phyloP scores from a whole-genome alignment of 2,329 filamentous ascomycete species.

The Aureobasidium sp. region DNA sequence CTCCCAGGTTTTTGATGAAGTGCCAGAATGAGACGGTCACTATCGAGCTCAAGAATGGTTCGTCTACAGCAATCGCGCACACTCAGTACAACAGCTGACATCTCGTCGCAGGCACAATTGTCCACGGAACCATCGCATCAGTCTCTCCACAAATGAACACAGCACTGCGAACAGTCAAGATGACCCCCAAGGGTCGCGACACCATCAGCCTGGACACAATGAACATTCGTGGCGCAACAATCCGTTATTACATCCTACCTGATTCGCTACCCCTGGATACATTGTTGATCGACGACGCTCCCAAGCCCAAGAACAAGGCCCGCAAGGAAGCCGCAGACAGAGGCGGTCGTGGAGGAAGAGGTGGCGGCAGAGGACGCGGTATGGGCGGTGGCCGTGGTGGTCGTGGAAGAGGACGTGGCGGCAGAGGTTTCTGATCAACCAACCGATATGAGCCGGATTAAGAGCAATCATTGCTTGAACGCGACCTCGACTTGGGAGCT shows the following conservation, averaged over 20 bases:
- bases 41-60: constrained; percentile 97
- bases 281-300: constrained; percentile 88
- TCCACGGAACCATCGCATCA: constrained; percentile 93
- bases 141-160: constrained; percentile 99
- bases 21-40: constrained; percentile 98
- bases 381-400: constrained; percentile 20
- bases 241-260: constrained; percentile 93
- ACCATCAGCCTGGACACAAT: constrained; percentile 86
- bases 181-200: constrained; percentile 84
- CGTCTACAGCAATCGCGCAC: constrained; percentile 1
- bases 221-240: constrained; percentile 92
- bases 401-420: constrained; percentile 31
- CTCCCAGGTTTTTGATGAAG: constrained; percentile 91
- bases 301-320: constrained; percentile 99
- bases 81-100: not conserved
- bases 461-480: not conserved
- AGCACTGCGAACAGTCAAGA: constrained; percentile 88
- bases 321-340: constrained; percentile 67
- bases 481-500: not conserved
- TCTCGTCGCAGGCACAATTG: constrained; percentile 67
- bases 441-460: not conserved
- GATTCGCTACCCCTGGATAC: constrained; percentile 94
- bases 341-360: constrained; percentile 42
- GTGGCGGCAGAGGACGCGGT: constrained; percentile 40
- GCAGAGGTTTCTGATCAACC: constrained; percentile 20